These are phyloP conservation scores for Mycena metata DNA, from an alignment of 768 basidiomycete genomes.

Conservation along the genomic window DNA sequence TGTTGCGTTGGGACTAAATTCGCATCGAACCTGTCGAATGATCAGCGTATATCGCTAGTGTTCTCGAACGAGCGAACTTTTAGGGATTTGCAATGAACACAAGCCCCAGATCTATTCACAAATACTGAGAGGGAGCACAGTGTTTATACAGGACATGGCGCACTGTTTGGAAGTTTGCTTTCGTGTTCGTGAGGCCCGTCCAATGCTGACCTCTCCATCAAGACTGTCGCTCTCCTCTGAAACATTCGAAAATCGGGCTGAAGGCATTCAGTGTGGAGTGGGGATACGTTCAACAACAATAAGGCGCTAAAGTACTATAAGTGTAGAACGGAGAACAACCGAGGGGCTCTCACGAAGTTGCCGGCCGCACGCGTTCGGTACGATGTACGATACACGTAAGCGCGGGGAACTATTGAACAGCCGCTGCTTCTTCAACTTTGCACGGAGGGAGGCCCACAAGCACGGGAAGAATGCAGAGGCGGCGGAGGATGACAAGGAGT, in stretches of 20 bases:
- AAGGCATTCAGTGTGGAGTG: conserved; percentile 10
- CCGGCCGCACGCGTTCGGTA: conserved; percentile 21
- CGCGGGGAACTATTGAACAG: conserved; percentile 22
- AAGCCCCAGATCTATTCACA: conserved; percentile 60
- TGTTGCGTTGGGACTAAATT: conserved; percentile 59
- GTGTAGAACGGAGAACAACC: background rate
- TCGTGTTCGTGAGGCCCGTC: conserved; percentile 11
- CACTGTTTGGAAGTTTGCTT: conserved; percentile 17
- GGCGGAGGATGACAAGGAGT: no score
- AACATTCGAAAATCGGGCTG: background rate
- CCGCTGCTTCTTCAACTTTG: background rate
- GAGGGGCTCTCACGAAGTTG: conserved; percentile 23
- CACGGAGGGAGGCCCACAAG: background rate
- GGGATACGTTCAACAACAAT: background rate
- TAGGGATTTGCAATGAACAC: conserved; percentile 70
- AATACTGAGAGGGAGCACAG: background rate
- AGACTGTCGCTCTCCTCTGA: conserved; percentile 29
- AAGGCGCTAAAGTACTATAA: background rate
- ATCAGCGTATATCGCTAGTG: background rate
- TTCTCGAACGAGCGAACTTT: conserved; percentile 53
- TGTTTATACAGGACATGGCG: background rate
- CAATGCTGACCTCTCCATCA: background rate
- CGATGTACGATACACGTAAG: conserved; percentile 6
- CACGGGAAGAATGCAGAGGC: no score
- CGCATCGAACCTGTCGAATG: conserved; percentile 63